A percentile compares a stretch with the other conserved stretches of the same genome.
Conservation (phyloP, 2,329 filamentous ascomycete genomes). For the Aureobasidium zeae region DNA sequence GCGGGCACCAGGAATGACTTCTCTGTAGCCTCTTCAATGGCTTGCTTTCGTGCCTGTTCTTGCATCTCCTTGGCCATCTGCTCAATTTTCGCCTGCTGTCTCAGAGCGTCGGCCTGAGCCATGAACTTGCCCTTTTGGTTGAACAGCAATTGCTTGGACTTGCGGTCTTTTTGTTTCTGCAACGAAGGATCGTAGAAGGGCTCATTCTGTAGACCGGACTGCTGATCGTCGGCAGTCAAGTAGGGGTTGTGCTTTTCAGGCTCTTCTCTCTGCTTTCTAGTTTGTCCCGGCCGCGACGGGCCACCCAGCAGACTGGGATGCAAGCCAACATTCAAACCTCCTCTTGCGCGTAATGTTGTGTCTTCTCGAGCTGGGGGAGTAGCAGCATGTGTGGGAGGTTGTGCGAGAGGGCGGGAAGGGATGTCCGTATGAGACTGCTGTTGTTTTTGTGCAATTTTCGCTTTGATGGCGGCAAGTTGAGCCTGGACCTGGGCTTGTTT, state of each 20-base stretch:
- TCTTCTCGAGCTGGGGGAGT: conserved; percentile 39
- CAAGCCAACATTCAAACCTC: conserved; percentile 64
- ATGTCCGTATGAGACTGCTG: conserved; percentile 1
- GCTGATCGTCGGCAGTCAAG: conserved; percentile 27
- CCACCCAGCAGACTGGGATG: conserved; percentile 62
- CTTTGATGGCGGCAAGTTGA: conserved; percentile 25
- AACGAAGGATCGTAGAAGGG: conserved; percentile 72
- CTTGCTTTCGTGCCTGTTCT: conserved; percentile 76
- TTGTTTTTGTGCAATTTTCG: conserved; percentile 28
- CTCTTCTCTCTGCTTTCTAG: conserved; percentile 38
- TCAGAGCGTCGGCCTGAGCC: conserved; percentile 79
- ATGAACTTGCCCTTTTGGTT: conserved; percentile 98
- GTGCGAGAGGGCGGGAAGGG: conserved; percentile 1
- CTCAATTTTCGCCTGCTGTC: conserved; percentile 80
- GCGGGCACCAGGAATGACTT: conserved; percentile 77
- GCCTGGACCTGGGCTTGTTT: conserved; percentile 17
- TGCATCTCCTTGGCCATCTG: conserved; percentile 92
- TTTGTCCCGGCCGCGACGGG: conserved; percentile 21
- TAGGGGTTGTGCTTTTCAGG: conserved; percentile 36
- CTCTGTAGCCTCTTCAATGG: conserved; percentile 88
- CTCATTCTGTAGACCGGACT: conserved; percentile 52
- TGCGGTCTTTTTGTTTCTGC: conserved; percentile 52
- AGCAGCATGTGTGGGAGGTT: conserved; percentile 9
- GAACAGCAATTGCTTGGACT: conserved; percentile 72
- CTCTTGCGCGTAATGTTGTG: conserved; percentile 42